Evolutionary conservation across 1,139 yeast species (phyloP), one percentile per base, ranked within the genome.

Genomic region (Schwanniomyces etchellsii): DNA sequence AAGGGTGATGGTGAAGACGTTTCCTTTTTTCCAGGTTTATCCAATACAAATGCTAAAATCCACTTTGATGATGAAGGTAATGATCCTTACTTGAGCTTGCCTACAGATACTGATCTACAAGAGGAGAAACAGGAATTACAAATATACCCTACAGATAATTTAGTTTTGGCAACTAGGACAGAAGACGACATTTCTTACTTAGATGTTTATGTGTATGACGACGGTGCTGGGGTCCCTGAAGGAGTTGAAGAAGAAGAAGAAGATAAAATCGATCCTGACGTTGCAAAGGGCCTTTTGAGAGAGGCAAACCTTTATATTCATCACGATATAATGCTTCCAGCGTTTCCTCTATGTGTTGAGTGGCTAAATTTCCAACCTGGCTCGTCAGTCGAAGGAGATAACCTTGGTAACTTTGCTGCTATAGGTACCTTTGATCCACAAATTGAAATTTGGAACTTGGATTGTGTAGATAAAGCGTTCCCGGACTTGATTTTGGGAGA

Each of bases 341-440:
- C 96, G 2, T 91, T 91, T 70, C 99, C 99, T 26, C 69, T 91
- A 37, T 85, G 96, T 54, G 91, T 91, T 21, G 98, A 93, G 57
- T 89, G 98, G 96, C 59, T 91, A 39, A 83, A 86, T 55, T 83
- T 73, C 55, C 72, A 70, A 43, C 86, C 89, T 20, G 70, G 68
- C 6, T 48, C 57, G n/a, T 43, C 55, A 22, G 60, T 53, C 20
- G 61, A 50, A n/a, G 51, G 52, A 7, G 55, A 52, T 21, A 70
- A 74, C 38, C 63, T 78, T 24, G 96, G 95, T 6, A 91, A 88
- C 55, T 86, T 84, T 57, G 97, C 95, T 2, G 98, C 98, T 10
- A 70, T 91, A 40, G 97, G 98, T 52, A 85, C 98, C 1, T 89
- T 91, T 55, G 98, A 91, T 47, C 98, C 98, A 24, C 94, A 84